These are phyloP conservation scores for Colletotrichum horii DNA, from an alignment of 2,329 filamentous ascomycete genomes.

Conservation along the genomic window DNA sequence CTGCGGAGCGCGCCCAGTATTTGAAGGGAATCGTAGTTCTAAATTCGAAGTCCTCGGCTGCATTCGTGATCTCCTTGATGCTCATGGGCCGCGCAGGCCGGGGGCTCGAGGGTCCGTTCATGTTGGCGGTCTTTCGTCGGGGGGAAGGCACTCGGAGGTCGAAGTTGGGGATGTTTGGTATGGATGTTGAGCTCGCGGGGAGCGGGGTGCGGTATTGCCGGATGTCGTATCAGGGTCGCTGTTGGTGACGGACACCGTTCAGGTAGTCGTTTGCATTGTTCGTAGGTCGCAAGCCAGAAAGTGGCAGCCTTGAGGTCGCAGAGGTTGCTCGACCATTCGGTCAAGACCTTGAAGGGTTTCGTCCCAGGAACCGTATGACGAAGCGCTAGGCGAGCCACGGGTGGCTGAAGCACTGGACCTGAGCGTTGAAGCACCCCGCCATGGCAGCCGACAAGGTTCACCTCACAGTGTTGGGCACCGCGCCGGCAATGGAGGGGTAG, in stretches of 20 bases:
- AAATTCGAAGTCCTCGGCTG: constrained; percentile 83
- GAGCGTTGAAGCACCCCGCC: constrained; percentile 1
- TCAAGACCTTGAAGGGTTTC: constrained; percentile 16
- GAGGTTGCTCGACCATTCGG: background rate
- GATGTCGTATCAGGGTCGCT: background rate
- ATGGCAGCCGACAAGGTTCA: constrained; percentile 11
- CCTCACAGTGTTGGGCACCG: background rate
- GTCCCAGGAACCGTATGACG: constrained; percentile 16
- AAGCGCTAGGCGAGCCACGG: constrained; percentile 17
- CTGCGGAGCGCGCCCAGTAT: constrained; percentile 82
- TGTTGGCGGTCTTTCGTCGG: constrained; percentile 18
- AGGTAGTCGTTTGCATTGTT: constrained; percentile 8
- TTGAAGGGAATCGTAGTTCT: constrained; percentile 77
- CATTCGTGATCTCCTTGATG: constrained; percentile 76
- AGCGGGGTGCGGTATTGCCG: background rate
- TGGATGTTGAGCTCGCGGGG: background rate
- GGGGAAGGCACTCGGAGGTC: background rate
- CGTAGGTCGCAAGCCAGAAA: background rate
- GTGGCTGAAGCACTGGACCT: constrained; percentile 12
- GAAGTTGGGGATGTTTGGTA: background rate
- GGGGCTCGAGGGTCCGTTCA: constrained; percentile 32
- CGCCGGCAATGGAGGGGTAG: constrained; percentile 11
- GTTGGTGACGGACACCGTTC: constrained; percentile 5
- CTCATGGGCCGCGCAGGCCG: constrained; percentile 64
- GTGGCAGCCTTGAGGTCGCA: constrained; percentile 11